Evolutionary conservation across 2,329 filamentous ascomycete species (phyloP).

Genomic region (Calonectria naviculata): DNA sequence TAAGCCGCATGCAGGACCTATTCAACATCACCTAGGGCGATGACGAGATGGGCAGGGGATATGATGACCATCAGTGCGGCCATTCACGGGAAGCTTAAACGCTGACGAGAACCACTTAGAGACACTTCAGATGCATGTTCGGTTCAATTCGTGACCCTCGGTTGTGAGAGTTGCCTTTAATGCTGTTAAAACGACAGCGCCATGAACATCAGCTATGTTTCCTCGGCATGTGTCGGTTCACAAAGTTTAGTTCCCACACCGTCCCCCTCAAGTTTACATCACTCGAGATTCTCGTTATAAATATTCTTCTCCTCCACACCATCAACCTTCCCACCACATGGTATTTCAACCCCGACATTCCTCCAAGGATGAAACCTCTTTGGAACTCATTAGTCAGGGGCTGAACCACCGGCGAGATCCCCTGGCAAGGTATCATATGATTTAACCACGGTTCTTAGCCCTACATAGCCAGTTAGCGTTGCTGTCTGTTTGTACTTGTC

Average conservation of each 20-base stretch:
- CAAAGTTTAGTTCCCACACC: not conserved
- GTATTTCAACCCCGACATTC: not conserved
- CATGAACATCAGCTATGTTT: conserved; percentile 10
- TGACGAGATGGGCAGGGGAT: conserved; percentile 25
- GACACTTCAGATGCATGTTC: conserved; percentile 1
- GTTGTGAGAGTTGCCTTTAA: conserved; percentile 5
- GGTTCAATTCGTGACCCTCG: conserved; percentile 16
- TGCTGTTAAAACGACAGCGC: conserved; percentile 16
- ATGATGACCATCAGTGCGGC: conserved; percentile 14
- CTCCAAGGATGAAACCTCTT: not conserved
- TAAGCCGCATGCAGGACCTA: conserved; percentile 17
- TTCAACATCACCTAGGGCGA: conserved; percentile 28
- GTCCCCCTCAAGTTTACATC: not conserved
- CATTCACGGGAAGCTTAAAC: not conserved
- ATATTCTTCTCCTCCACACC: conserved; percentile 5
- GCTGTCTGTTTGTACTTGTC: not conserved
- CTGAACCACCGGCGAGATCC: not conserved
- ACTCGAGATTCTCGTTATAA: conserved; percentile 12
- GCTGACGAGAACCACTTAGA: not conserved
- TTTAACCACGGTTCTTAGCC: conserved; percentile 35
- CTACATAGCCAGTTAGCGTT: conserved; percentile 26
- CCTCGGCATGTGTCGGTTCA: not conserved
- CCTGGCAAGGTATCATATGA: not conserved
- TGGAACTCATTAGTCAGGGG: conserved; percentile 3
- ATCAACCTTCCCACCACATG: conserved; percentile 4